These are phyloP conservation scores for Medicago lupulina DNA, from an alignment of 306 rosid genomes.

Conservation along the genomic window DNA sequence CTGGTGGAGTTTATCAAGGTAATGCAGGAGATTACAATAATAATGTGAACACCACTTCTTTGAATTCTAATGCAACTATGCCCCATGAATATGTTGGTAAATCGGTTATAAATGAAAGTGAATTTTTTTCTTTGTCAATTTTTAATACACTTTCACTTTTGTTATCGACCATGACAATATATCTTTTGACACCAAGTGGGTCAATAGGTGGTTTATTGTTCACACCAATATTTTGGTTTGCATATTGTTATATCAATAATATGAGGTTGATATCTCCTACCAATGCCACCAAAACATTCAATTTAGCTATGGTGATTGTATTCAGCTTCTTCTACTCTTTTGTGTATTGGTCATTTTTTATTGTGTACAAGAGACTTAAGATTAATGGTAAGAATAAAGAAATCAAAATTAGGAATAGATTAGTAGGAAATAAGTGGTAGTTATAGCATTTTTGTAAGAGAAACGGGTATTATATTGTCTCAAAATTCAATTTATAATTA, in stretches of 20 bases:
- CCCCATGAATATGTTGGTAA: not conserved
- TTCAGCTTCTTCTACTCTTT: not conserved
- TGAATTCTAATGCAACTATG: not conserved
- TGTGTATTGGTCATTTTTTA: not conserved
- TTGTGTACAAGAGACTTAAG: not conserved
- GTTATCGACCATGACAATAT: conserved; percentile 17
- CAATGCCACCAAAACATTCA: not conserved
- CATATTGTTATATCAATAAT: conserved; percentile 12
- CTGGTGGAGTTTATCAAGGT: conserved; percentile 27
- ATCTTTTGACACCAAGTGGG: conserved; percentile 37
- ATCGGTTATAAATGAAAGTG: not conserved
- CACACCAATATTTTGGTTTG: not conserved
- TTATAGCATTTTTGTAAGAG: too few relatives aligned
- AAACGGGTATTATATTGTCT: too few relatives aligned
- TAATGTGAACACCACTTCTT: not conserved
- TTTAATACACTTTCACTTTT: conserved; percentile 9
- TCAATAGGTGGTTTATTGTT: not conserved
- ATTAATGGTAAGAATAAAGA: not conserved
- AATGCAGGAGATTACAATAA: not conserved
- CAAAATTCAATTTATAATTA: too few relatives aligned
- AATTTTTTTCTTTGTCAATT: not conserved
- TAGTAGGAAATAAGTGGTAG: too few relatives aligned
- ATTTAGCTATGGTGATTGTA: not conserved
- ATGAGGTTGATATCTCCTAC: conserved; percentile 26
- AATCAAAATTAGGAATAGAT: not conserved